Conservation (phyloP, 1,284 basidiomycete genomes). For the Nidula niveotomentosa region DNA sequence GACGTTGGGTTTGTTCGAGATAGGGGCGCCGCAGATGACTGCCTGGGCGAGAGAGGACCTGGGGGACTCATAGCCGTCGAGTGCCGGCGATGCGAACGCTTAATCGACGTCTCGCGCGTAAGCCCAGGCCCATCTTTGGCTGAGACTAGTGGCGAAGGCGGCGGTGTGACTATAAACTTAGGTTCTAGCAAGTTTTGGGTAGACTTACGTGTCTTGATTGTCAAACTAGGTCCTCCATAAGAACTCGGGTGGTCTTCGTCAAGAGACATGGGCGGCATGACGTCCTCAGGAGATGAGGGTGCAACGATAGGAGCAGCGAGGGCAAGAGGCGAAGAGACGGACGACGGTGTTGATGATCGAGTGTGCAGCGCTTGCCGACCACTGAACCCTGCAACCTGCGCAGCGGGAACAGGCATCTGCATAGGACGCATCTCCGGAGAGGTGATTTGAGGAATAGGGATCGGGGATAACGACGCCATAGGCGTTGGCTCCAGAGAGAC, state of each 20-base stretch:
- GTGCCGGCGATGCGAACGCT: slow-evolving; percentile 64
- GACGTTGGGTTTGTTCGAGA: slow-evolving; percentile 85
- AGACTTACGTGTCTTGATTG: slow-evolving; percentile 61
- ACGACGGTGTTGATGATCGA: slow-evolving; percentile 81
- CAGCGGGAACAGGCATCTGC: slow-evolving; percentile 22
- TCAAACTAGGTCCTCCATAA: slow-evolving; percentile 19
- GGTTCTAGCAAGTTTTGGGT: slow-evolving; percentile 67
- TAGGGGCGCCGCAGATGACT: slow-evolving; percentile 76
- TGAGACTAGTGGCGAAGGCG: slow-evolving; percentile 67
- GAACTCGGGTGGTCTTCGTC: slow-evolving; percentile 36
- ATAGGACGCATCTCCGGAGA: slow-evolving; percentile 19
- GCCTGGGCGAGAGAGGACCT: slow-evolving; percentile 86
- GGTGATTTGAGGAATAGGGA: slow-evolving; percentile 26
- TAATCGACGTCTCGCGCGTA: slow-evolving; percentile 43
- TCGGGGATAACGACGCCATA: slow-evolving; percentile 61
- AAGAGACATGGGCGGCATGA: slow-evolving; percentile 60
- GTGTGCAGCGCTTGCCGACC: slow-evolving; percentile 62
- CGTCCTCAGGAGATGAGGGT: slow-evolving; percentile 53
- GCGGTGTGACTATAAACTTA: slow-evolving; percentile 67
- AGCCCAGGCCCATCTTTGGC: slow-evolving; percentile 52
- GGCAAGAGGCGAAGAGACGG: slow-evolving; percentile 80
- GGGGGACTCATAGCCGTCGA: slow-evolving; percentile 70
- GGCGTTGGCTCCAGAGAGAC: slow-evolving; percentile 63
- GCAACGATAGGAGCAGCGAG: slow-evolving; percentile 80
- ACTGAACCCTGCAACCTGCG: slow-evolving; percentile 29